Conservation (phyloP, 2,329 filamentous ascomycete species). For the Uncinocarpus reesii region DNA sequence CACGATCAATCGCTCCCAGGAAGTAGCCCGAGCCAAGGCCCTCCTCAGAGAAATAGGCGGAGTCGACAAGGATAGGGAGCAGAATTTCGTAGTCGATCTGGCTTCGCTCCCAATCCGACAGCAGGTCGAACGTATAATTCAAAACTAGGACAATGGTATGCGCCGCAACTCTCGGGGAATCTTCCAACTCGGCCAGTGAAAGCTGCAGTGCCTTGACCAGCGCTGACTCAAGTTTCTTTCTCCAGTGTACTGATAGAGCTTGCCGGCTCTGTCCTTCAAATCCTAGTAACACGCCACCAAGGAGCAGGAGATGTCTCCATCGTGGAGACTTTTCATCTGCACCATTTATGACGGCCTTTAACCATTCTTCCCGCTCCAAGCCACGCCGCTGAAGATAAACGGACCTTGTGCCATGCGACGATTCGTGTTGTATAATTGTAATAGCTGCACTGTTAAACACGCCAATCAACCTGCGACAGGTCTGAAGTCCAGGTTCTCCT, state of each 20-base stretch:
- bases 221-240: constrained; percentile 59
- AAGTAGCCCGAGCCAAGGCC: constrained; percentile 70
- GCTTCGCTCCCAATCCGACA: constrained; percentile 51
- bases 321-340: constrained; percentile 53
- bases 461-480: constrained; percentile 48
- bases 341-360: constrained; percentile 48
- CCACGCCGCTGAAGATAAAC: constrained; percentile 40
- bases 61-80: constrained; percentile 57
- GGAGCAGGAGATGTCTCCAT: constrained; percentile 76
- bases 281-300: constrained; percentile 68
- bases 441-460: constrained; percentile 53
- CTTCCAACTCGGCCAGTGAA: constrained; percentile 52
- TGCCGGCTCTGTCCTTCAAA: constrained; percentile 56
- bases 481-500: constrained; percentile 44
- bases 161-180: constrained; percentile 42
- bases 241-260: constrained; percentile 53
- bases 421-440: constrained; percentile 42
- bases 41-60: constrained; percentile 58
- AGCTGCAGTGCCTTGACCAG: constrained; percentile 66
- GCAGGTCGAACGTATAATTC: constrained; percentile 63
- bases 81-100: constrained; percentile 58
- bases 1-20: constrained; percentile 56
- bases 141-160: constrained; percentile 57
- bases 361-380: constrained; percentile 47
- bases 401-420: constrained; percentile 27